These are phyloP conservation scores for Annona cherimola DNA, from an alignment of 164 flowering plant genomes.

Conservation along the genomic window DNA sequence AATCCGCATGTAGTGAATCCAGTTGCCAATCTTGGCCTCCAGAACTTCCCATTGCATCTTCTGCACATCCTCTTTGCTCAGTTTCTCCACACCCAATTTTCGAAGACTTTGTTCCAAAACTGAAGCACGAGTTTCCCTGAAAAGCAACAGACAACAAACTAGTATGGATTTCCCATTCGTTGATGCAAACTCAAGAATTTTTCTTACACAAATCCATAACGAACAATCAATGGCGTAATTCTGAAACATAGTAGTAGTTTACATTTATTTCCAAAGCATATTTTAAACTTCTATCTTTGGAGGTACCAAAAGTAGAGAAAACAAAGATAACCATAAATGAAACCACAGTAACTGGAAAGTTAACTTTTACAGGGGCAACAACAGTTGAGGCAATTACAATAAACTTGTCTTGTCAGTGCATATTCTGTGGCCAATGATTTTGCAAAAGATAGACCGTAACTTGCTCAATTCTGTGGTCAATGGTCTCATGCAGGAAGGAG, in stretches of 20 bases:
- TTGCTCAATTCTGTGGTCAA: not conserved
- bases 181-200: not conserved
- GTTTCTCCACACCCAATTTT: conserved; percentile 87
- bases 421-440: not conserved
- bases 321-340: too few relatives aligned
- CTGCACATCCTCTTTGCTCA: conserved; percentile 89
- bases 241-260: too few relatives aligned
- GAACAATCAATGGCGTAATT: too few relatives aligned
- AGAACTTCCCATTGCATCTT: conserved; percentile 96
- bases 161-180: not conserved
- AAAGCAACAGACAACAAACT: not conserved
- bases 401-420: too few relatives aligned
- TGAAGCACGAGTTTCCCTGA: conserved; percentile 76
- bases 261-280: too few relatives aligned
- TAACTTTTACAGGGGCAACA: not conserved
- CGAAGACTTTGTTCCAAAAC: conserved; percentile 77
- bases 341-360: too few relatives aligned
- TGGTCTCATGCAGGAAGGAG: not conserved
- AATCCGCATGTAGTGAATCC: conserved; percentile 89
- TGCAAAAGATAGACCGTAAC: not conserved
- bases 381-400: not conserved
- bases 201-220: too few relatives aligned
- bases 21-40: conserved; percentile 90
- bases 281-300: too few relatives aligned
- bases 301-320: too few relatives aligned